Conservation (phyloP, 2,329 filamentous ascomycete genomes). For the Fusarium guadeloupense region DNA sequence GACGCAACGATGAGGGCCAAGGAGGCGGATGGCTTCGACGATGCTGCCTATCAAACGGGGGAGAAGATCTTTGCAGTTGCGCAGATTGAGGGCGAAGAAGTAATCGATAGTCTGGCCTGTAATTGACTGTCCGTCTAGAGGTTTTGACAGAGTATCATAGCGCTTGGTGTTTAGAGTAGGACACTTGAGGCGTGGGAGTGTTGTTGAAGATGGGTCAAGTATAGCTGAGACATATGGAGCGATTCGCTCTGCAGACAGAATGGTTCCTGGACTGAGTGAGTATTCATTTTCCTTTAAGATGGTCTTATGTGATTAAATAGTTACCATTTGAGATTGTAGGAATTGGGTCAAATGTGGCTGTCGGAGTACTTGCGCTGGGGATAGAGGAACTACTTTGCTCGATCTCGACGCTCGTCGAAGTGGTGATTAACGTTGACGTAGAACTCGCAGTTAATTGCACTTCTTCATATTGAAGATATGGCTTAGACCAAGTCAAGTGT, state of each 20-base stretch:
- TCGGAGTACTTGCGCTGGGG: neutral
- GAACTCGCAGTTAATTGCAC: neutral
- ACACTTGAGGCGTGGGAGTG: conserved; percentile 43
- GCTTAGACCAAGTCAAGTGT: conserved; percentile 15
- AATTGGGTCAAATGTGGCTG: neutral
- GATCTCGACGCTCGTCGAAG: neutral
- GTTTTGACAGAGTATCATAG: conserved; percentile 35
- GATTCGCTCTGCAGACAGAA: conserved; percentile 28
- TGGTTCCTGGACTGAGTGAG: conserved; percentile 46
- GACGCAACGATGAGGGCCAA: conserved; percentile 60
- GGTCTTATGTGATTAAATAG: fast-evolving
- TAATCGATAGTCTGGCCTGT: conserved; percentile 45
- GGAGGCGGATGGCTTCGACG: conserved; percentile 58
- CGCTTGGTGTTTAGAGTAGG: conserved; percentile 34
- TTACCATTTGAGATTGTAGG: conserved; percentile 18
- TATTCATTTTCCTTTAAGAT: fast-evolving
- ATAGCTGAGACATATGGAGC: conserved; percentile 44
- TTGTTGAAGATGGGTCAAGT: conserved; percentile 38
- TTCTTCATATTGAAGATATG: neutral
- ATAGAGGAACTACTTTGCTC: neutral
- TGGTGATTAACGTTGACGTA: neutral
- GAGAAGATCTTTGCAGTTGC: conserved; percentile 55
- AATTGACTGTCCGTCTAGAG: neutral
- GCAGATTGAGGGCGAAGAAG: conserved; percentile 64
- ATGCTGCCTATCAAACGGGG: conserved; percentile 62